phyloP scores from a whole-genome alignment of 139 green algal genomes.

The Chlorella sorokiniana region DNA sequence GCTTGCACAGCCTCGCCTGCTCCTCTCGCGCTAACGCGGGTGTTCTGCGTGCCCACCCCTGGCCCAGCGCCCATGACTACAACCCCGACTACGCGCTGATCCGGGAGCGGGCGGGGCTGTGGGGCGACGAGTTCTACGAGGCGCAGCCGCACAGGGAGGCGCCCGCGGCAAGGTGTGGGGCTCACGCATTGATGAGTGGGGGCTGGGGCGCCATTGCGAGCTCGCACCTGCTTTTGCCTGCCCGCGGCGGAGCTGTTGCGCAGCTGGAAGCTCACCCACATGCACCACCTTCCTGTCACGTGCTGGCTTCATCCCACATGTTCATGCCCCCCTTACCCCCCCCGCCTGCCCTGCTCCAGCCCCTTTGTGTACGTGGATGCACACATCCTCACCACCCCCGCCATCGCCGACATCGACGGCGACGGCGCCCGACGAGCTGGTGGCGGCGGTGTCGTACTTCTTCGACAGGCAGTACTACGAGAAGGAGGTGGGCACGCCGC shows the following conservation, averaged over 20 bases:
- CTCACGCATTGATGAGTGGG: neutral
- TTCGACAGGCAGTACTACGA: constrained; percentile 92
- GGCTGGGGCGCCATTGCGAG: neutral
- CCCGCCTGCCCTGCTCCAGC: neutral
- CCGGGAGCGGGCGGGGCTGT: constrained; percentile 30
- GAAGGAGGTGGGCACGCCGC: constrained; percentile 50
- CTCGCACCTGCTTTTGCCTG: too few species aligned
- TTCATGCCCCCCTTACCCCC: neutral
- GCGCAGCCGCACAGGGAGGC: constrained; percentile 22
- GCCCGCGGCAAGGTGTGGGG: neutral
- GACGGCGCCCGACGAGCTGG: constrained; percentile 92
- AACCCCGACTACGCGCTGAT: constrained; percentile 24
- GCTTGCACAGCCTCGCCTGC: neutral
- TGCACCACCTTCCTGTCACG: too few species aligned
- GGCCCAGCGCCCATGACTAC: constrained; percentile 20
- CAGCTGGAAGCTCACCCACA: too few species aligned
- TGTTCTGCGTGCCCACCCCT: neutral
- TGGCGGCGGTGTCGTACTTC: constrained; percentile 90
- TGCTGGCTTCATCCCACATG: neutral
- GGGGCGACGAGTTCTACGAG: constrained; percentile 47
- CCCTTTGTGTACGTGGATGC: constrained; percentile 71
- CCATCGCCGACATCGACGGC: constrained; percentile 91
- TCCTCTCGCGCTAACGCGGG: neutral
- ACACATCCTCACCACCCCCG: constrained; percentile 89
- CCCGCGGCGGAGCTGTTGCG: too few species aligned